These are phyloP conservation scores for Colletotrichum trifolii DNA, from an alignment of 2,329 filamentous ascomycete genomes.

Conservation along the genomic window DNA sequence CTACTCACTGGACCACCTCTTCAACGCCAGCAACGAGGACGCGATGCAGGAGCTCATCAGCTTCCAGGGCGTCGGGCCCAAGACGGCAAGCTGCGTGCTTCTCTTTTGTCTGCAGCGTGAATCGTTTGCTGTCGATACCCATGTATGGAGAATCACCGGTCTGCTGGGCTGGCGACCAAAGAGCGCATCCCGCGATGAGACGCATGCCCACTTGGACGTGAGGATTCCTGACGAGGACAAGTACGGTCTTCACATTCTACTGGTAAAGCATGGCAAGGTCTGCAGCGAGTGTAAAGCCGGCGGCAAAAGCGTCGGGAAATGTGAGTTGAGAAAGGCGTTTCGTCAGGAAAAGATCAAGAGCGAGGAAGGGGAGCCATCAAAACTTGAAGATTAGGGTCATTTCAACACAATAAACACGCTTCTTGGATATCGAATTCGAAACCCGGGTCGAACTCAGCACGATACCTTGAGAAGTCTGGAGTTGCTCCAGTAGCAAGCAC, in stretches of 20 bases:
- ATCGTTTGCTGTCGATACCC: conserved; percentile 65
- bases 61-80: conserved; percentile 64
- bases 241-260: conserved; percentile 60
- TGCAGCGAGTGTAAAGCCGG: conserved; percentile 60
- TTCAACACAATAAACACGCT: no score
- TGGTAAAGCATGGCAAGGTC: conserved; percentile 59
- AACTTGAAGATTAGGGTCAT: conserved; percentile 1
- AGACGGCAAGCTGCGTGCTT: conserved; percentile 64
- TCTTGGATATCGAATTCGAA: neutral
- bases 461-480: no score
- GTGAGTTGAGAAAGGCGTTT: conserved; percentile 55
- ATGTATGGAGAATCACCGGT: conserved; percentile 61
- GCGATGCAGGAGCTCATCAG: conserved; percentile 62
- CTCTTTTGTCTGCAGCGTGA: conserved; percentile 61
- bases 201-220: conserved; percentile 62
- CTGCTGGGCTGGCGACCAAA: conserved; percentile 60
- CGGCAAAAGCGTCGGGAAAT: conserved; percentile 51
- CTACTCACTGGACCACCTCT: conserved; percentile 63
- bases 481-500: no score
- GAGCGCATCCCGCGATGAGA: conserved; percentile 54
- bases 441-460: no score
- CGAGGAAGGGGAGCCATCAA: conserved; percentile 26
- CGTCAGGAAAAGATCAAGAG: conserved; percentile 41
- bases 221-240: conserved; percentile 59
- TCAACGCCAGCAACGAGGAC: conserved; percentile 53